Conservation (phyloP, 1,284 basidiomycete genomes). For the Naganishia cerealis region DNA sequence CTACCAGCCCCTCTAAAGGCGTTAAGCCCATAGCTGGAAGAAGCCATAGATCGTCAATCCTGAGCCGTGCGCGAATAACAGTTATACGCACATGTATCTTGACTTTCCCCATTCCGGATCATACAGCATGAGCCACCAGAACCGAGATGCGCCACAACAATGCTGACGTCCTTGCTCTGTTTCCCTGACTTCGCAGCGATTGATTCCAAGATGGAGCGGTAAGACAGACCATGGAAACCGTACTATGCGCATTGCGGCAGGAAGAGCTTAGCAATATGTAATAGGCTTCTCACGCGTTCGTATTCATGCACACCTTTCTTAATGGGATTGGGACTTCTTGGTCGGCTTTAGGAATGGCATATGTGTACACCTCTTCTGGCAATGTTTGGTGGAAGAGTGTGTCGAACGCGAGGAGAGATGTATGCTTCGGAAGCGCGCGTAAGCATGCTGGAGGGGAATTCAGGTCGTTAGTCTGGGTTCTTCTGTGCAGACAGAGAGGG, state of each 20-base stretch:
- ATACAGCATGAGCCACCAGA: slow-evolving; percentile 72
- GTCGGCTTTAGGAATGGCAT: slow-evolving; percentile 68
- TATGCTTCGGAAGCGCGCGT: slow-evolving; percentile 61
- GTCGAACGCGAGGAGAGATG: slow-evolving; percentile 64
- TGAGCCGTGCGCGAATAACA: not conserved
- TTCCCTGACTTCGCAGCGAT: slow-evolving; percentile 61
- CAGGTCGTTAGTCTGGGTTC: slow-evolving; percentile 3
- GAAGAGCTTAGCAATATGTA: too few species aligned
- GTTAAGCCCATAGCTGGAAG: slow-evolving; percentile 50
- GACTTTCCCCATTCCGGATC: slow-evolving; percentile 68
- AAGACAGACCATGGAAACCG: slow-evolving; percentile 74
- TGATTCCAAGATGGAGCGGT: slow-evolving; percentile 48
- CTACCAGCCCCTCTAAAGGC: slow-evolving; percentile 64
- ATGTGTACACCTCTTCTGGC: slow-evolving; percentile 70
- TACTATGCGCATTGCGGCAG: slow-evolving; percentile 54
- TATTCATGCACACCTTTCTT: slow-evolving; percentile 58
- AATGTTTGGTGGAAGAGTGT: slow-evolving; percentile 79
- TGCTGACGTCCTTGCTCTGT: slow-evolving; percentile 58
- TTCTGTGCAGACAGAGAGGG: not conserved
- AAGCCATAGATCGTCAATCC: not conserved
- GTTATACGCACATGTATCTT: slow-evolving; percentile 63
- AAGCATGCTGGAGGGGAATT: slow-evolving; percentile 61
- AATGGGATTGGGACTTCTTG: slow-evolving; percentile 63
- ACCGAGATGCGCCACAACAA: slow-evolving; percentile 79
- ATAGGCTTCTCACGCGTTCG: not conserved